phyloP scores from a whole-genome alignment of 495 filamentous ascomycete genomes.

The Penicillium verhagenii region DNA sequence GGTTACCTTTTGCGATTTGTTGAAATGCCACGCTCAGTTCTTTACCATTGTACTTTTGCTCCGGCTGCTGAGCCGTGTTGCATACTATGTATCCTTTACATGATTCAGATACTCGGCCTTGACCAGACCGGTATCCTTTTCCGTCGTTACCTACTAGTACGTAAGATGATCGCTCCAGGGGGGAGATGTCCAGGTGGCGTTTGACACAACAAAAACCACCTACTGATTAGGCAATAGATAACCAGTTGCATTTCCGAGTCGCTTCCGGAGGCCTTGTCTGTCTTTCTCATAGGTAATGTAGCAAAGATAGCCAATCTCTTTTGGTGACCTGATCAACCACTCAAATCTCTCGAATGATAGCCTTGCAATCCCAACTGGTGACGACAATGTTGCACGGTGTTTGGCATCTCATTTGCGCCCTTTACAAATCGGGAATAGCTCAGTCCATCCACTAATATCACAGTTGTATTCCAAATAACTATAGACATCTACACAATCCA shows the following conservation, averaged over 20 bases:
- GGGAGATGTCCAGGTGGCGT: too few species aligned
- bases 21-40: background rate
- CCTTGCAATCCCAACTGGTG: conserved; percentile 2
- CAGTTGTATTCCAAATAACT: background rate
- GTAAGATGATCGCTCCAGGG: background rate
- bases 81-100: too few species aligned
- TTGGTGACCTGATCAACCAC: background rate
- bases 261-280: background rate
- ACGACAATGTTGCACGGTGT: background rate
- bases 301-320: background rate
- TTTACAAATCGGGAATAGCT: background rate
- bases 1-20: background rate
- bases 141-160: background rate
- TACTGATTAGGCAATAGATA: background rate
- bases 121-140: too few species aligned
- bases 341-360: background rate
- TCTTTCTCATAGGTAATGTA: too few species aligned
- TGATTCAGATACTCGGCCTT: too few species aligned
- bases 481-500: background rate
- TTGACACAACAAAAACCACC: background rate
- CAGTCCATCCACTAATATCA: background rate
- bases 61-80: background rate
- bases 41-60: background rate
- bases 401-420: background rate
- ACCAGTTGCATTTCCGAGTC: background rate